A percentile compares a stretch with the other conserved stretches of the same genome.
These are phyloP conservation scores for Chernovozyma aurita DNA, from an alignment of 1,139 yeast genomes.

Conservation along the genomic window DNA sequence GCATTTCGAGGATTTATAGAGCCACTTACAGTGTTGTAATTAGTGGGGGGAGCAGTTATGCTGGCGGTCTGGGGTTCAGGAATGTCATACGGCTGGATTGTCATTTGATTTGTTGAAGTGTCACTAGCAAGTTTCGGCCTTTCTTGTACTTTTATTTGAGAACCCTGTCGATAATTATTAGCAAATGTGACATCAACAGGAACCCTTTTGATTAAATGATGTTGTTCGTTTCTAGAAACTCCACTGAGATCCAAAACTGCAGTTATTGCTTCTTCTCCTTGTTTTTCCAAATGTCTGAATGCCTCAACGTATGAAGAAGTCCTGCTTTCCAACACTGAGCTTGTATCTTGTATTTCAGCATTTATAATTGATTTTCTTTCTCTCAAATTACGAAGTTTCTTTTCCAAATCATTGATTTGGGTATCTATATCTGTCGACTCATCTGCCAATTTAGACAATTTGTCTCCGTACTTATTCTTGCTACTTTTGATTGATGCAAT, in stretches of 20 bases:
- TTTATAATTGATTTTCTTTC: slow-evolving; percentile 33
- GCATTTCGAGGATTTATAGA: slow-evolving; percentile 11
- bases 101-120: neutral
- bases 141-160: neutral
- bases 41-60: neutral
- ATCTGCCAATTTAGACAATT: slow-evolving; percentile 32
- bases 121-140: neutral
- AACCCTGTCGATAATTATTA: neutral
- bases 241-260: slow-evolving; percentile 22
- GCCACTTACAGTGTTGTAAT: neutral
- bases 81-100: neutral
- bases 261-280: slow-evolving; percentile 33
- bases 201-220: slow-evolving; percentile 15
- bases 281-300: slow-evolving; percentile 34
- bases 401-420: slow-evolving; percentile 42
- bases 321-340: slow-evolving; percentile 51
- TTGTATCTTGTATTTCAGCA: slow-evolving; percentile 45
- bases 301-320: slow-evolving; percentile 41
- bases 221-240: slow-evolving; percentile 17
- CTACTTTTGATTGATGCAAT: slow-evolving; percentile 40
- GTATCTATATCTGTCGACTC: slow-evolving; percentile 31
- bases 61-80: neutral
- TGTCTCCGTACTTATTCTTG: slow-evolving; percentile 42
- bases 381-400: slow-evolving; percentile 29
- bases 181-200: slow-evolving; percentile 32